Conservation (phyloP, 306 rosid genomes). For the Trichosanthes truncata region DNA sequence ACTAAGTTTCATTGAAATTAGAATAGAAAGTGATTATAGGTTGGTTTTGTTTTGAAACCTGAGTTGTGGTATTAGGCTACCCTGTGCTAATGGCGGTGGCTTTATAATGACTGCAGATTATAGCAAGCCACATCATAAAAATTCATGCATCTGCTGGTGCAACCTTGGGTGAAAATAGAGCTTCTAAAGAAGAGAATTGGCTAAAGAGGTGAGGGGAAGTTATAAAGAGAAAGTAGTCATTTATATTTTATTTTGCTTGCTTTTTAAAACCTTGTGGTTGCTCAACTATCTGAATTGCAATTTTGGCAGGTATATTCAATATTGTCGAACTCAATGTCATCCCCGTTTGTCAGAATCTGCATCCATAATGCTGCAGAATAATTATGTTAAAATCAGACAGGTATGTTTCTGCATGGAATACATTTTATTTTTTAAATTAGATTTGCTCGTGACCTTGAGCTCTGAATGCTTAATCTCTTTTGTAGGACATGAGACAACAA, state of each 20-base stretch:
- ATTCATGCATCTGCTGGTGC: conserved; percentile 73
- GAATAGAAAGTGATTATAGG: not conserved
- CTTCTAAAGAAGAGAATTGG: conserved; percentile 81
- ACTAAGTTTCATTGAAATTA: not conserved
- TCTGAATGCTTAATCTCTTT: conserved; percentile 3
- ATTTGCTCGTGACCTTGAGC: not conserved
- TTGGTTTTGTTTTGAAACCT: conserved; percentile 1
- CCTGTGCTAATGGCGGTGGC: not conserved
- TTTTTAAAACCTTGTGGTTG: conserved; percentile 14
- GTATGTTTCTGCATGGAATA: conserved; percentile 25
- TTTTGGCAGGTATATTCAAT: conserved; percentile 68
- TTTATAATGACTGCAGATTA: conserved; percentile 44
- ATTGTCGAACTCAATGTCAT: conserved; percentile 65
- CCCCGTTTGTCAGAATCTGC: conserved; percentile 89
- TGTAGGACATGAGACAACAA: conserved; percentile 93
- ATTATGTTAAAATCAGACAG: conserved; percentile 96
- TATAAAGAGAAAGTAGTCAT: not conserved
- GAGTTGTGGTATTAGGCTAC: not conserved
- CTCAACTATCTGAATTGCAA: conserved; percentile 14
- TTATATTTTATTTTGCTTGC: conserved; percentile 6
- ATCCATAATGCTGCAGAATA: conserved; percentile 50
- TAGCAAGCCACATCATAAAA: conserved; percentile 86
- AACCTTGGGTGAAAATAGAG: conserved; percentile 40
- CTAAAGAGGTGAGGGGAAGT: conserved; percentile 56
- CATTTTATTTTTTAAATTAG: not conserved